Conservation (phyloP, 768 basidiomycete species). For the Psilocybe tampanensis region DNA sequence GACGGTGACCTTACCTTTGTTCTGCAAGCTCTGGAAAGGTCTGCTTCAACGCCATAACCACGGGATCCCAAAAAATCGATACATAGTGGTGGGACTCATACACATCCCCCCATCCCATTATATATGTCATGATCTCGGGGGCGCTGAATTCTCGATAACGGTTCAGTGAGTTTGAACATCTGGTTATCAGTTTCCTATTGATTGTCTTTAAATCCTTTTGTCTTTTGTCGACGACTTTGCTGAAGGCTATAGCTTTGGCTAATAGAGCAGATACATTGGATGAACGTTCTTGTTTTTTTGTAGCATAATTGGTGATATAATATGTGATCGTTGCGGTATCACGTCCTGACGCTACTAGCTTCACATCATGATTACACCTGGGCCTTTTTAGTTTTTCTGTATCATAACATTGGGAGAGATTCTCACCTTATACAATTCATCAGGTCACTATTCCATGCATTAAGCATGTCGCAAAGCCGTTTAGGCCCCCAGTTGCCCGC, state of each 20-base stretch:
- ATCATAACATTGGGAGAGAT: no score
- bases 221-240: slow-evolving; percentile 12
- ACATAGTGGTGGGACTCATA: slow-evolving; percentile 39
- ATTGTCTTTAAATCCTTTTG: slow-evolving; percentile 13
- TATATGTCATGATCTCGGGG: slow-evolving; percentile 36
- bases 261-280: slow-evolving; percentile 41
- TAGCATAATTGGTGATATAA: slow-evolving; percentile 41
- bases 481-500: slow-evolving; percentile 31
- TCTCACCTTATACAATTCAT: no score
- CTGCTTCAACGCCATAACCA: neutral
- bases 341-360: slow-evolving; percentile 34
- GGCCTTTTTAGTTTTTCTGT: no score
- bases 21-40: neutral
- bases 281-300: slow-evolving; percentile 39
- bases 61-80: slow-evolving; percentile 33
- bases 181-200: slow-evolving; percentile 32
- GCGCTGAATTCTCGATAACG: slow-evolving; percentile 38
- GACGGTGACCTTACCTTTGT: neutral
- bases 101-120: slow-evolving; percentile 45
- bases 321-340: slow-evolving; percentile 34
- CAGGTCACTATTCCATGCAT: slow-evolving; percentile 29
- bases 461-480: slow-evolving; percentile 21
- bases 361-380: no score
- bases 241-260: slow-evolving; percentile 30
- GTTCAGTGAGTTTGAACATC: slow-evolving; percentile 34